Base-by-base conservation (phyloP, 2,329 filamentous ascomycete species). In the Thermochaetoides dissita region DNA sequence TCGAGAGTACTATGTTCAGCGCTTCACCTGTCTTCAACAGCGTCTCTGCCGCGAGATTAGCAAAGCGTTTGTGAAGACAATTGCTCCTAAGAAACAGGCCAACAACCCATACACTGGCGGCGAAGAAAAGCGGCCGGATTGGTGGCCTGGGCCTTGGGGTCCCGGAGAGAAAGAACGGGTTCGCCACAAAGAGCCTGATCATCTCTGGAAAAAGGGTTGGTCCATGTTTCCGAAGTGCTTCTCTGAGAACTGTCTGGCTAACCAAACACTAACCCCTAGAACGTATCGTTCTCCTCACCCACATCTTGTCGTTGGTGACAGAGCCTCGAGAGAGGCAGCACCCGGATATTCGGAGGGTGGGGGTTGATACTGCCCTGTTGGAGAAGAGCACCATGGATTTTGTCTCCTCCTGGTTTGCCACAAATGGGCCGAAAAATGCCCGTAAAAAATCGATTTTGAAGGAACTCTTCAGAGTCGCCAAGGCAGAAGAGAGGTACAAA, bases 71-170 rank as follows among this genome's bases (percentile, higher is more conserved):
- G 77, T 87, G 45, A 84, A 84, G 54, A 68, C 75, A 2, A 74
- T 86, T 2, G 80, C 83, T 51, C 82, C 82, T 0, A 84, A 82
- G 60, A 87, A 87, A 58, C 81, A 85, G 58, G 79, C 79, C 0
- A 79, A 74, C 11, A 76, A 82, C 51, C 81, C 82, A 0, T 87
- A 87, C 53, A 81, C 77, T 1, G 67, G 69, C n/a, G 72, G 70
- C 30, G 71, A 79, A 37, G 69, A 70, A 30, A 76, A 74, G 49
- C 72, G 72, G 1, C 76, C 78, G 0, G 71, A 72, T 40, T 83
- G 79, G 79, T 82, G 79, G 79, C 78, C 78, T 2, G 66, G 71
- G 54, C 62, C 66, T 6, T 69, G 71, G 68, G 65, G 71, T 0
- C 53, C 59, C 1, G 63, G 65, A 0, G 66, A 68, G 43, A 64